Base-by-base conservation (phyloP, 1,139 yeast species). In the Meyerozyma guilliermondii region DNA sequence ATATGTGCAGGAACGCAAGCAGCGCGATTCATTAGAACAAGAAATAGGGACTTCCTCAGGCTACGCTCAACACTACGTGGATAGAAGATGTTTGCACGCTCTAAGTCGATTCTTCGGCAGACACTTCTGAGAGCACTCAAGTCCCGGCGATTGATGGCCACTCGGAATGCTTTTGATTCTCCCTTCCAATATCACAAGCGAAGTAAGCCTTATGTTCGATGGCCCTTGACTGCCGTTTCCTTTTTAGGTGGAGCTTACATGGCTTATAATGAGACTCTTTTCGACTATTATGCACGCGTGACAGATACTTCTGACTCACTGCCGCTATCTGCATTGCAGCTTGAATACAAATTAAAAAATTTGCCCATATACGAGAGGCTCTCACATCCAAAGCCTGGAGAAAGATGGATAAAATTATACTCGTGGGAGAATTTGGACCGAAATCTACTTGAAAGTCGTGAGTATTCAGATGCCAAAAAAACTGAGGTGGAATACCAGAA, bases 381-480 rank as follows among this genome's bases (percentile, higher is more conserved):
- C 39, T 55, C 62, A 1, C 71, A 70, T 41, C 65, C 72, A 6
- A 56, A 50, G 23, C 54, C 60, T n/a, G 63, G 70, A 13, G 69
- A 72, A 13, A 59, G 64, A 13, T 81, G 74, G 71, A 62, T 60
- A 38, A 61, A 66, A 46, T 56, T 71, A 14, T 68, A 80, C 41
- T 78, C 87, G 3, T 82, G 87, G 87, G 81, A 79, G 41, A 76
- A 76, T 47, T 61, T 81, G 39, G 76, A 76, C 46, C 63, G 75
- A 37, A 74, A 73, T 43, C 59, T 66, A 3, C 55, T 70, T 39
- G 73, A 68, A 41, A 55, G 54, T 22, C 58, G 59, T 39, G 46
- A 51, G 1, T 31, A 42, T 35, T 43, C 39, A 6, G 30, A 34
- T 2, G 18, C 34, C 2, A 51, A 53, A 10, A 63, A 57, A 37